phyloP scores from a whole-genome alignment of 495 filamentous ascomycete species.

The Penicillium macrosclerotiorum region DNA sequence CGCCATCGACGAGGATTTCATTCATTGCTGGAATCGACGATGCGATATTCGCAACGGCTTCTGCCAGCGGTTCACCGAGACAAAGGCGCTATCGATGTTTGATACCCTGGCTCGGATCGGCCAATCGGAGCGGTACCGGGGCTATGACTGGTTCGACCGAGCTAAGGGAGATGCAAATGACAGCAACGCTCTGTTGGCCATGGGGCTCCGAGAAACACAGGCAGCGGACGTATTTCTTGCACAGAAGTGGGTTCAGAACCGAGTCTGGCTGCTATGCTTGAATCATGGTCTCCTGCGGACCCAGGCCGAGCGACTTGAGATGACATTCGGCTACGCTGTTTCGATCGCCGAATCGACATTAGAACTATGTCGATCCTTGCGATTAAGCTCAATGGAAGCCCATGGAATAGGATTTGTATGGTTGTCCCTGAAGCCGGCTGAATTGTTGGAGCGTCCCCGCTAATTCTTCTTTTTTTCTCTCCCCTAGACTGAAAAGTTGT shows the following conservation, averaged over 20 bases:
- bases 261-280: slow-evolving; percentile 69
- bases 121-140: slow-evolving; percentile 40
- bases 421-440: too few relatives aligned
- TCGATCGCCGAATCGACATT: slow-evolving; percentile 65
- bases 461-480: background rate
- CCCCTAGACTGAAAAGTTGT: slow-evolving; percentile 40
- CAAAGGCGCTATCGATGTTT: slow-evolving; percentile 36
- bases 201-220: slow-evolving; percentile 63
- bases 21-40: slow-evolving; percentile 42
- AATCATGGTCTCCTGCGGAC: slow-evolving; percentile 54
- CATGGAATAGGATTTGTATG: slow-evolving; percentile 70
- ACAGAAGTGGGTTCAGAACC: slow-evolving; percentile 82
- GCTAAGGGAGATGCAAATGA: slow-evolving; percentile 24
- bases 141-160: slow-evolving; percentile 67
- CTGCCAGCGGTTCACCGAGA: slow-evolving; percentile 34
- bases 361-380: slow-evolving; percentile 63
- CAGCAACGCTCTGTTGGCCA: slow-evolving; percentile 38
- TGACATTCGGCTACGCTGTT: slow-evolving; percentile 70
- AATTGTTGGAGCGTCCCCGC: too few relatives aligned
- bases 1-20: slow-evolving; percentile 42
- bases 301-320: slow-evolving; percentile 48
- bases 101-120: slow-evolving; percentile 31
- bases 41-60: slow-evolving; percentile 33
- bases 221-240: slow-evolving; percentile 67
- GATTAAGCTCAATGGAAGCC: slow-evolving; percentile 64